Base-by-base conservation (phyloP, 371 early-diverging fungal genomes). In the Parasitella parasitica region DNA sequence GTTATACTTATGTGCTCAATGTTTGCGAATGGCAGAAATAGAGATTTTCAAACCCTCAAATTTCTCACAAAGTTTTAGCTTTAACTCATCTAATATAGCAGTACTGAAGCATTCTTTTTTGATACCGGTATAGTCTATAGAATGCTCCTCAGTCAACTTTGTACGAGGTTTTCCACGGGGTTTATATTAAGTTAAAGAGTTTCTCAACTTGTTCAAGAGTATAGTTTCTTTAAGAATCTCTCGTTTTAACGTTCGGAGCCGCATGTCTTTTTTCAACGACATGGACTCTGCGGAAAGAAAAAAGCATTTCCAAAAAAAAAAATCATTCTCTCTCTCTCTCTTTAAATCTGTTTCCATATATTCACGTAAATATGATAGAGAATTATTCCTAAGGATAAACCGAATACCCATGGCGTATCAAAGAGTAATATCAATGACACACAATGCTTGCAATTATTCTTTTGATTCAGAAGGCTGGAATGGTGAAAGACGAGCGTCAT, bases 1-100 rank as follows among this genome's bases (percentile, higher is more conserved):
- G 43, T 57, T 63, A 63, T 63, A 57, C 53, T 63, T 53, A 63
- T 57, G 64, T 63, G 57, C 64, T 52, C 57, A 63, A 63, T 63
- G 64, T 56, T 32, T 63, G 51, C 52, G 64, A 35, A 63, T 51
- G 57, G 63, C 63, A 57, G 57, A 63, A 63, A 57, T 63, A 63
- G 57, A 63, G 57, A 57, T 57, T 63, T 63, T 63, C 57, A 63
- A 53, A 53, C 57, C 64, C 57, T 63, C 64, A 63, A 63, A 63
- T 57, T 57, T 63, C 63, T 63, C 57, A 63, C 57, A 63, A 30
- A 57, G 32, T 46, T 63, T 63, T 63, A 54, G 57, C 54, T 28
- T 39, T 63, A 46, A 43, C 43, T 43, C 61, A 53, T 24, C 24
- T 43, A 43, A 35, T 60, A 62, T 36, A 62, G 62, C 62, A 62